phyloP scores from a whole-genome alignment of 768 basidiomycete genomes.

The Mycena alexandri region DNA sequence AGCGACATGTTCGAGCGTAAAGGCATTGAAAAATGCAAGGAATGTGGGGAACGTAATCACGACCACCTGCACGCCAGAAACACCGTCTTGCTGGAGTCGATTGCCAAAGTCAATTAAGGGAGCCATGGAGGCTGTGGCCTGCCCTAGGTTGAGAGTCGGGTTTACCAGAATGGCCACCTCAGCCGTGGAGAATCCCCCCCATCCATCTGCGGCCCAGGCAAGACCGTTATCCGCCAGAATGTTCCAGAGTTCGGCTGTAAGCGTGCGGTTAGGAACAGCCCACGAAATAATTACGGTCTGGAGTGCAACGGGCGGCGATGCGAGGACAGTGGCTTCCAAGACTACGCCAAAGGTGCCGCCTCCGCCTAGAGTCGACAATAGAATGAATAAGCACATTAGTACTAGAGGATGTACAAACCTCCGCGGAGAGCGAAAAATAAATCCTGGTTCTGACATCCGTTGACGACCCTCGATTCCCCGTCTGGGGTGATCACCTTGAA shows the following conservation, averaged over 20 bases:
- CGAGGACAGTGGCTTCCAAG: constrained; percentile 49
- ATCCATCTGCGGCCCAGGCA: constrained; percentile 59
- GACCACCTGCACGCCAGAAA: constrained; percentile 42
- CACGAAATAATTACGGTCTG: constrained; percentile 53
- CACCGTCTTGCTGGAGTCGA: constrained; percentile 41
- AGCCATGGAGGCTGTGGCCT: constrained; percentile 55
- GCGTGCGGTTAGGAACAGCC: constrained; percentile 40
- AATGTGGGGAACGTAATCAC: constrained; percentile 58
- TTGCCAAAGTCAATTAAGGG: constrained; percentile 54
- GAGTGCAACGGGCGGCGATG: constrained; percentile 51
- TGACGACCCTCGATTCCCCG: constrained; percentile 58
- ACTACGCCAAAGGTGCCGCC: constrained; percentile 63
- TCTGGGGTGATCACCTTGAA: constrained; percentile 68
- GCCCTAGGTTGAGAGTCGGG: constrained; percentile 51
- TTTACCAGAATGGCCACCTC: constrained; percentile 57
- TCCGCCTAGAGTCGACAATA: constrained; percentile 45
- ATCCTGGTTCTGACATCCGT: constrained; percentile 63
- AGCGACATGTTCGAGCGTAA: constrained; percentile 9
- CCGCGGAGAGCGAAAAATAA: constrained; percentile 67
- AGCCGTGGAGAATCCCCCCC: constrained; percentile 59
- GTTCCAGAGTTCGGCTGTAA: constrained; percentile 50
- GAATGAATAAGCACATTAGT: not conserved
- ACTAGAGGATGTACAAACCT: constrained; percentile 41
- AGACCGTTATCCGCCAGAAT: constrained; percentile 55
- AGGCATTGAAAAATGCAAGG: constrained; percentile 33